A percentile compares a stretch with the other conserved stretches of the same genome.
Conservation (phyloP, 805 yeast species). For the Candida quercuum region DNA sequence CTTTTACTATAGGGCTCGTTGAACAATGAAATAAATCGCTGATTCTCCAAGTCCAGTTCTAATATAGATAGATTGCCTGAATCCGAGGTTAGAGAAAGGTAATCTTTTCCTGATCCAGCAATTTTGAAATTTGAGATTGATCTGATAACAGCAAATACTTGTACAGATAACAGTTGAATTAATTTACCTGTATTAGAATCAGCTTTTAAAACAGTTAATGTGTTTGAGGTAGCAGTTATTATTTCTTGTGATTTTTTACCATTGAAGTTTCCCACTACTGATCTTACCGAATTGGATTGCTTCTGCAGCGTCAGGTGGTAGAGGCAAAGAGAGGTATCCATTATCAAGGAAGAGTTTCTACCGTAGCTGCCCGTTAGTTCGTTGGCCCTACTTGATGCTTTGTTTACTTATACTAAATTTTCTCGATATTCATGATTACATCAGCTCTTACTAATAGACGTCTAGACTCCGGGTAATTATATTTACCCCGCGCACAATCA, state of each 20-base stretch:
- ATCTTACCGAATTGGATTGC: conserved; percentile 46
- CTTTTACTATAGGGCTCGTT: conserved; percentile 70
- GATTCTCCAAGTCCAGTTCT: conserved; percentile 35
- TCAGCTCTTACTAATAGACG: too few species aligned
- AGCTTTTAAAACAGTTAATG: conserved; percentile 47
- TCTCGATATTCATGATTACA: too few species aligned
- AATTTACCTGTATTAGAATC: conserved; percentile 56
- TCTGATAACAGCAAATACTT: conserved; percentile 56
- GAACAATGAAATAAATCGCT: conserved; percentile 37
- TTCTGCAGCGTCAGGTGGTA: conserved; percentile 68
- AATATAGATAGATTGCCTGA: conserved; percentile 65
- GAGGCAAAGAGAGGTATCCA: conserved; percentile 33
- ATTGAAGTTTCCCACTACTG: conserved; percentile 67
- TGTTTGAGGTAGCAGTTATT: conserved; percentile 49
- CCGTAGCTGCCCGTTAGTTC: too few species aligned
- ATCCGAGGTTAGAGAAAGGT: conserved; percentile 68
- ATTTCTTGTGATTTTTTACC: conserved; percentile 58
- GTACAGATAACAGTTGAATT: conserved; percentile 33
- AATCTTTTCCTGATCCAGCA: conserved; percentile 50
- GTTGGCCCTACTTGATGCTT: too few species aligned
- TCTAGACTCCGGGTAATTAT: too few species aligned
- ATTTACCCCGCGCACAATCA: too few species aligned
- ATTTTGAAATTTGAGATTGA: conserved; percentile 44
- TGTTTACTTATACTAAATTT: too few species aligned
- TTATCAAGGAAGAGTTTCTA: background rate